phyloP scores from a whole-genome alignment of 768 basidiomycete genomes.

The Leccinum rimulosum region DNA sequence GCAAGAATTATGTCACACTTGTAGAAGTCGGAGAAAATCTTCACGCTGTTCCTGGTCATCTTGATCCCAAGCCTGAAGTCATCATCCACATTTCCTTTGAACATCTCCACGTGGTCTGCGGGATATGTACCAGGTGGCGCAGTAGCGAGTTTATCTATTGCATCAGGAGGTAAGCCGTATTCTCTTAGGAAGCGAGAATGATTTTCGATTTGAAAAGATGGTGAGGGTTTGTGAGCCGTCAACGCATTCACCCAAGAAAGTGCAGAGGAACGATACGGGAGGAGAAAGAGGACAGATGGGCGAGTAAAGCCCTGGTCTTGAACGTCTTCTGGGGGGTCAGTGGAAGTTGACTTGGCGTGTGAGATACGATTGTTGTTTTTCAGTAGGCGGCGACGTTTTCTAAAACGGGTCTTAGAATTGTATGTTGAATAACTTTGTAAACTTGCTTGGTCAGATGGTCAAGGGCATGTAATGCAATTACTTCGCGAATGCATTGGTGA shows the following conservation, averaged over 20 bases:
- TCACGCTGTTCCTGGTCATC: conserved; percentile 87
- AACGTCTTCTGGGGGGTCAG: conserved; percentile 64
- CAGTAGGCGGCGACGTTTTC: conserved; percentile 85
- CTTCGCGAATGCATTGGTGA: conserved; percentile 63
- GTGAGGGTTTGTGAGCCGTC: conserved; percentile 68
- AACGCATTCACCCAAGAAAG: conserved; percentile 80
- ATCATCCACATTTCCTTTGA: conserved; percentile 97
- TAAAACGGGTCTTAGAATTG: conserved; percentile 31
- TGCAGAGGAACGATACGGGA: conserved; percentile 91
- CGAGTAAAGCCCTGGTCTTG: conserved; percentile 99
- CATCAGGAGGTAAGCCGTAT: conserved; percentile 77
- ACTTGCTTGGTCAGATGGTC: conserved; percentile 87
- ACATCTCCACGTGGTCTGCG: conserved; percentile 85
- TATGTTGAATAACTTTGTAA: neutral
- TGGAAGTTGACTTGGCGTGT: conserved; percentile 56
- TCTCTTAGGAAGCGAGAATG: conserved; percentile 77
- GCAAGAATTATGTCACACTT: conserved; percentile 89
- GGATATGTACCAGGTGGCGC: conserved; percentile 80
- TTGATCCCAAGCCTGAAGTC: conserved; percentile 92
- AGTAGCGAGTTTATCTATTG: conserved; percentile 73
- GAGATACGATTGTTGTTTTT: conserved; percentile 95
- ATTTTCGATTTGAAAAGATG: conserved; percentile 84
- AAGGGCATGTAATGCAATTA: conserved; percentile 72
- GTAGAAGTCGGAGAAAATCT: conserved; percentile 89
- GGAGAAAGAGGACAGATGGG: conserved; percentile 86